A percentile compares a stretch with the other conserved stretches of the same genome.
These are phyloP conservation scores for Thuidium tamariscinum DNA, from an alignment of 225 moss, liverwort and hornwort genomes.

Conservation along the genomic window DNA sequence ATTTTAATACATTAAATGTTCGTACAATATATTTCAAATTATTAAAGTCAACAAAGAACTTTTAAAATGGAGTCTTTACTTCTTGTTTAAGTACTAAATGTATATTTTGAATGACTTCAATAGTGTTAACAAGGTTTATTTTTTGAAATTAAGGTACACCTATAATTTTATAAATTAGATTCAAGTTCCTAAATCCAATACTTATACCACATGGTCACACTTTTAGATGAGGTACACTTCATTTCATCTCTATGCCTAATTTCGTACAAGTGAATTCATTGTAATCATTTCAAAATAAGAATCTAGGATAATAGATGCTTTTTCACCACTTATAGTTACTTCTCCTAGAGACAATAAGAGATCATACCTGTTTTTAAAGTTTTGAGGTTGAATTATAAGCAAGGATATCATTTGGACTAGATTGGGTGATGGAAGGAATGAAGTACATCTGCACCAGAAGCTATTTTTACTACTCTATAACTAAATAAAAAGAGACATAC, in stretches of 20 bases:
- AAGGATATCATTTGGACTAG: not conserved
- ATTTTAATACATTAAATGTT: too few relatives aligned
- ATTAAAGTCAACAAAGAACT: not conserved
- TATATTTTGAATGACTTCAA: rapidly evolving
- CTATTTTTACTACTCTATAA: too few relatives aligned
- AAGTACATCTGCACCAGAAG: not conserved
- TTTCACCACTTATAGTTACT: not conserved
- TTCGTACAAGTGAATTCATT: rapidly evolving
- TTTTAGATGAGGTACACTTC: rapidly evolving
- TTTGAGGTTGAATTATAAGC: not conserved
- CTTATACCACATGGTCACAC: not conserved
- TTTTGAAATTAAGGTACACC: too few relatives aligned
- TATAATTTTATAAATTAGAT: not conserved
- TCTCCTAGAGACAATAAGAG: rapidly evolving
- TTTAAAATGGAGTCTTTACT: rapidly evolving
- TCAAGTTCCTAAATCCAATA: not conserved
- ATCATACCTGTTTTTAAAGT: rapidly evolving
- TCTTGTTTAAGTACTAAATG: not conserved
- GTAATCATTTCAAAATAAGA: rapidly evolving
- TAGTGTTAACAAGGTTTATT: rapidly evolving
- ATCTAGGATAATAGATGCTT: rapidly evolving
- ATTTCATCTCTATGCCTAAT: rapidly evolving
- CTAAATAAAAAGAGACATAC: too few relatives aligned
- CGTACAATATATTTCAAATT: not conserved
- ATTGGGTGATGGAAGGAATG: not conserved